Conservation (phyloP, 2,329 filamentous ascomycete genomes). For the Parascedosporium putredinis region DNA sequence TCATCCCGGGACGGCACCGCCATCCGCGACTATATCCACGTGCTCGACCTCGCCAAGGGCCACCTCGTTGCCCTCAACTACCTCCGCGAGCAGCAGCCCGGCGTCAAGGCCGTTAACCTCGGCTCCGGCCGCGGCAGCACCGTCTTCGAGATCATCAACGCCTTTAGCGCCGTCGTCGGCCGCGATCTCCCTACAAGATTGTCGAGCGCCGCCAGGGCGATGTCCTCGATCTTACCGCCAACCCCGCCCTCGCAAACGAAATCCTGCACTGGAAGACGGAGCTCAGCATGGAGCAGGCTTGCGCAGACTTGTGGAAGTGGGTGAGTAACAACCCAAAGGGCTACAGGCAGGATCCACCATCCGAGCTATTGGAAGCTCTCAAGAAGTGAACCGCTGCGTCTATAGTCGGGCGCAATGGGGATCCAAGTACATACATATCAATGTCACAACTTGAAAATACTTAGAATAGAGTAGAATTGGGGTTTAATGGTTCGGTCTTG, state of each 20-base stretch:
- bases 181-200: constrained; percentile 81
- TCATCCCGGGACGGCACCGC: constrained; percentile 80
- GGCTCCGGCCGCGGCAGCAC: constrained; percentile 92
- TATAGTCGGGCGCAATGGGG: no score
- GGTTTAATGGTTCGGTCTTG: constrained; percentile 11
- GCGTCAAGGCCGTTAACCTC: constrained; percentile 91
- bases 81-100: constrained; percentile 72
- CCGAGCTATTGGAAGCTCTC: constrained; percentile 60
- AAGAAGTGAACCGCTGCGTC: constrained; percentile 30
- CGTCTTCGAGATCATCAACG: constrained; percentile 94
- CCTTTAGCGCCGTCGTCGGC: constrained; percentile 81
- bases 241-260: constrained; percentile 74
- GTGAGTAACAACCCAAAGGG: constrained; percentile 94
- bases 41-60: constrained; percentile 77
- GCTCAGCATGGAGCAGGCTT: constrained; percentile 83
- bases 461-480: constrained; percentile 12
- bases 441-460: no score
- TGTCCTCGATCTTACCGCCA: constrained; percentile 88
- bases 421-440: no score
- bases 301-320: constrained; percentile 92
- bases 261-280: constrained; percentile 91
- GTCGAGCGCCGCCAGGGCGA: constrained; percentile 75
- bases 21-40: constrained; percentile 97
- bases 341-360: constrained; percentile 84
- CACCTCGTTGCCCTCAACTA: constrained; percentile 86